These are phyloP conservation scores for Hypoxylon rickii DNA, from an alignment of 495 filamentous ascomycete genomes.

Conservation along the genomic window DNA sequence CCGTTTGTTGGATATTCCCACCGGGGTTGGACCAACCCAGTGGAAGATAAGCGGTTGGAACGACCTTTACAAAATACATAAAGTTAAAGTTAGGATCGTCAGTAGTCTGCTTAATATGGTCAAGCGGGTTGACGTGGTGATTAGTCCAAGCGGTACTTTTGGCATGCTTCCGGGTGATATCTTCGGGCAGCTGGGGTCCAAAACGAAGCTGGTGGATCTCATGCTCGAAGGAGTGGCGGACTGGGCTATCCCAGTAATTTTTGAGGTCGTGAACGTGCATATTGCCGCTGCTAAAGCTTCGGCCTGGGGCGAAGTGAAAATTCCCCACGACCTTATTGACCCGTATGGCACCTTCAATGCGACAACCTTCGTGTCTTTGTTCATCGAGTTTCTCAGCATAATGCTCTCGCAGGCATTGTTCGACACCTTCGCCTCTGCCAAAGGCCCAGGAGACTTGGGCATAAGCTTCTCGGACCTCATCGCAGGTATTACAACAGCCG, in stretches of 20 bases:
- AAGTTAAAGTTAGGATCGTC: constrained; percentile 86
- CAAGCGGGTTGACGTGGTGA: constrained; percentile 91
- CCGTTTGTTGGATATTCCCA: constrained; percentile 50
- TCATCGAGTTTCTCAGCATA: constrained; percentile 84
- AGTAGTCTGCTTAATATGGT: constrained; percentile 75
- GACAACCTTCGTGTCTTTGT: constrained; percentile 89
- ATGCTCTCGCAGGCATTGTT: constrained; percentile 94
- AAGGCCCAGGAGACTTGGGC: constrained; percentile 89
- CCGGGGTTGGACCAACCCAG: constrained; percentile 69
- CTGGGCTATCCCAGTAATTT: constrained; percentile 77
- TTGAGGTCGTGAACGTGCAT: constrained; percentile 97
- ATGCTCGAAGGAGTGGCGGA: constrained; percentile 86
- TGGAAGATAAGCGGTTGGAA: constrained; percentile 90
- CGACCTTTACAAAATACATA: constrained; percentile 99
- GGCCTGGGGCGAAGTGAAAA: constrained; percentile 96
- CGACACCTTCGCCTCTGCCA: constrained; percentile 85
- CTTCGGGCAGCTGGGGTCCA: constrained; percentile 85
- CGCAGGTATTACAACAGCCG: constrained; percentile 95
- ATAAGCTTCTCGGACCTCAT: constrained; percentile 94
- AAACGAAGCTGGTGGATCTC: constrained; percentile 90
- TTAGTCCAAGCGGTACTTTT: constrained; percentile 74
- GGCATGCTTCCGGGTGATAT: constrained; percentile 63
- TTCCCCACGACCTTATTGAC: constrained; percentile 99
- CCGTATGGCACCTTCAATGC: constrained; percentile 87
- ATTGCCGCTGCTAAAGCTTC: constrained; percentile 90